Evolutionary conservation across 441 rosid genomes (phyloP), one percentile per base, ranked within the genome.

Genomic region (Populus hybrid): DNA sequence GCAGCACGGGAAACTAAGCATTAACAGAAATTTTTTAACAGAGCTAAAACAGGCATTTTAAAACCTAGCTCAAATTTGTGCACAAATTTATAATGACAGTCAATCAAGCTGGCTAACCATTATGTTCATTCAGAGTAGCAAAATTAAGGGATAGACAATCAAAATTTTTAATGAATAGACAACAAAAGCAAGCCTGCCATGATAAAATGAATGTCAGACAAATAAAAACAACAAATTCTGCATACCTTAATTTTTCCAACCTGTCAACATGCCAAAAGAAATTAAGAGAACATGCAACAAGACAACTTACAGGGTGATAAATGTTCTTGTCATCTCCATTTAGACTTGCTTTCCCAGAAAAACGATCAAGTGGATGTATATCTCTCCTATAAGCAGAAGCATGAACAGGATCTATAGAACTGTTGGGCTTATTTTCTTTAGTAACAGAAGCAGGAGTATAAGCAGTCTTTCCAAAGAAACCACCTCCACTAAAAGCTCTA

Each of bases 381-480:
- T 89, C 97, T 78, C 90, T 90, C 80, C 83, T 84, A 36, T 79
- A 82, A 64, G 74, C 75, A 85, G 89, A 80, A 32, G 81, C 34
- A 79, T 89, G 87, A 73, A 82, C 77, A 80, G 87, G 86, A 74
- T 91, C 95, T 75, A 83, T 78, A 79, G 86, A 86, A 78, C 80
- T 79, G 28, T 73, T 84, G 75, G 89, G 85, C 84, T 89, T 93
- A 75, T 76, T 86, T 74, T 91, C 97, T 85, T 89, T 91, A 32
- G 86, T 75, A 82, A 70, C 70, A 73, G 85, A 70, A 77, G 88
- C 78, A 77, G 91, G 82, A 59, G 78, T 70, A 72, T 81, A 88
- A 23, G 83, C 87, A 73, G 90, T 82, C 84, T 86, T 90, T 73
- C 95, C 97, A 78, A 95, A 93, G 81, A 95, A 91, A 79, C 91